phyloP scores from a whole-genome alignment of 2,329 filamentous ascomycete genomes.

The Hirsutella rhossiliensis region DNA sequence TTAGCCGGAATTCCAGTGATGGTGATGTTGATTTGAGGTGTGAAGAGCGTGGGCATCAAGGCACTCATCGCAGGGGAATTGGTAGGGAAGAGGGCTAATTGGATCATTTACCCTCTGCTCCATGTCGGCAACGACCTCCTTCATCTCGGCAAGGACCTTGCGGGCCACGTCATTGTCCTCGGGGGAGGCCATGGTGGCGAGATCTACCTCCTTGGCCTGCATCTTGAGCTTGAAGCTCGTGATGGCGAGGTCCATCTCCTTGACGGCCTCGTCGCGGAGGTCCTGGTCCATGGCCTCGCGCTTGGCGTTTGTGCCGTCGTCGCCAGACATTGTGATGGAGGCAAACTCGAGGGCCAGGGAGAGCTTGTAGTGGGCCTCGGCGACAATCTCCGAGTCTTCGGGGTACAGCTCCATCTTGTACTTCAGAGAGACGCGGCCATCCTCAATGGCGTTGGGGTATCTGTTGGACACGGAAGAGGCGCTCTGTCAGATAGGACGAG shows the following conservation, averaged over 20 bases:
- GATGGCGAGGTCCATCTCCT: constrained; percentile 63
- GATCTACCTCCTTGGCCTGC: constrained; percentile 54
- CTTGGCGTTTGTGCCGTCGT: constrained; percentile 31
- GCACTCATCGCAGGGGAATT: background rate
- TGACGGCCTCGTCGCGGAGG: constrained; percentile 58
- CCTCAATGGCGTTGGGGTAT: constrained; percentile 76
- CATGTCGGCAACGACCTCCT: constrained; percentile 70
- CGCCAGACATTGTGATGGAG: constrained; percentile 54
- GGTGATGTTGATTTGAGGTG: no score
- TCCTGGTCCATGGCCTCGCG: constrained; percentile 49
- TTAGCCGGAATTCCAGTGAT: background rate
- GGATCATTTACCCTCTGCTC: constrained; percentile 50
- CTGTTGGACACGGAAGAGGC: constrained; percentile 18
- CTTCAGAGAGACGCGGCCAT: constrained; percentile 64
- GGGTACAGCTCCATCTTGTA: constrained; percentile 72
- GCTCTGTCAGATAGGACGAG: background rate
- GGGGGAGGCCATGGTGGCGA: constrained; percentile 49
- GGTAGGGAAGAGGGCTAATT: constrained; percentile 3
- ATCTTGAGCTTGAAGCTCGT: constrained; percentile 60
- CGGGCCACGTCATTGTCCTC: constrained; percentile 55
- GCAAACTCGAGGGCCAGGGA: constrained; percentile 91
- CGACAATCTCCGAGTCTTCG: constrained; percentile 71
- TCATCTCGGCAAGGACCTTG: constrained; percentile 57
- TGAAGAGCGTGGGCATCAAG: no score
- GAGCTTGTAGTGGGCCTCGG: constrained; percentile 93